Evolutionary conservation across 257 asterid genomes (phyloP), one percentile per base, ranked within the genome.

Genomic region (Ilex asprella): DNA sequence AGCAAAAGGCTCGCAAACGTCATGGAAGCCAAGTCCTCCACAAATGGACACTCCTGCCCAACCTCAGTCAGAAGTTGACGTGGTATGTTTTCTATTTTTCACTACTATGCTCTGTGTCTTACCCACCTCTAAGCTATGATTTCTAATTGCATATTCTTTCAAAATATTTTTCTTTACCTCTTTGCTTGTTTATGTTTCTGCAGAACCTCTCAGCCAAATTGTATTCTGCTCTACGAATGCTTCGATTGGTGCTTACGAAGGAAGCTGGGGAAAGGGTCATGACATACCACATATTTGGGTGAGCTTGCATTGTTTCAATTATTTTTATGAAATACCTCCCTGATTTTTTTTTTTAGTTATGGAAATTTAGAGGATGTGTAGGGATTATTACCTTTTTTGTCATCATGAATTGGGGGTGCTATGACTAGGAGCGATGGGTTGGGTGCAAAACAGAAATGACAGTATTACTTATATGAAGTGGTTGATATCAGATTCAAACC

Each of bases 231-330:
- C 65, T 92, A 71, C 84, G 95, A 58, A 21, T 56, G 66, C 99
- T 92, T 65, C 81, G 96, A 72, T 58, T 72, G 55, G 3, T 9
- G 70, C 84, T 92, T 60, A 61, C 76, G 62, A 85, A 71, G 76
- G 96, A 85, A 78, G 81, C 74, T 41, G 97, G 80, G 56, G 95
- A 81, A 0, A 82, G 84, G 56, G 64, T 75, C 68, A 60, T 6
- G 64, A 82, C 89, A 14, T 61, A 92, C 82, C 97, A 92, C 74
- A 76, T 92, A 67, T 92, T 85, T 57, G 77, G 73, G 99, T 92
- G 74, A 15, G 80, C n/a, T 53, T 60, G 54, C 44, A 55, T 50
- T 7, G 31, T 16, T 64, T 1, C 27, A 21, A 21, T 21, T 21
- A 21, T 21, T 21, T 21, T 21, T 21, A 21, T 21, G 27, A 21